Evolutionary conservation across 768 basidiomycete genomes (phyloP).

Genomic region (Clitopilus passeckerianus): DNA sequence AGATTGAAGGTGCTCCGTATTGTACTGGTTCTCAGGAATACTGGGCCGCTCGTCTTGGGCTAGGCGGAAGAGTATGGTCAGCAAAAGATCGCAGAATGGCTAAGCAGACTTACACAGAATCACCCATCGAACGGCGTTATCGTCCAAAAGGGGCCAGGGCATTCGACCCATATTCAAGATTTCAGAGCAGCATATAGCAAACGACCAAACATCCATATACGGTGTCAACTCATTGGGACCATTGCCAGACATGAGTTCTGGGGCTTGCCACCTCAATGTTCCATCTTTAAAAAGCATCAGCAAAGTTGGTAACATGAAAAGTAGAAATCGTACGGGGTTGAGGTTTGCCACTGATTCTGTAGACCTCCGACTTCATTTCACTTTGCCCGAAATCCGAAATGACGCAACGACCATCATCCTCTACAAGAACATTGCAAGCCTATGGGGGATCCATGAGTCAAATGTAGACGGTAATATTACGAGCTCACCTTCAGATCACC

Average conservation of each 20-base stretch:
- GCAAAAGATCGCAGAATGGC: conserved; percentile 7
- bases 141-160: conserved; percentile 51
- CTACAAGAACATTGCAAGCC: conserved; percentile 76
- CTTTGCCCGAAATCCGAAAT: conserved; percentile 84
- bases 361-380: conserved; percentile 72
- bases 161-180: conserved; percentile 57
- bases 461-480: background rate
- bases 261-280: conserved; percentile 67
- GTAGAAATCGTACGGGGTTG: conserved; percentile 36
- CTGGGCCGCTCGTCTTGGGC: background rate
- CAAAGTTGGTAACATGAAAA: conserved; percentile 1
- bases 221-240: conserved; percentile 34
- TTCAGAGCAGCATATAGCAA: conserved; percentile 60
- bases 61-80: background rate
- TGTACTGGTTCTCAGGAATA: background rate
- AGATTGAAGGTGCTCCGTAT: background rate
- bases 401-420: conserved; percentile 60
- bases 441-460: conserved; percentile 9
- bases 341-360: conserved; percentile 48
- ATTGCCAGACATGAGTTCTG: conserved; percentile 54
- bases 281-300: conserved; percentile 36
- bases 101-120: conserved; percentile 38
- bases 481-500: conserved; percentile 73
- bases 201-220: conserved; percentile 66
- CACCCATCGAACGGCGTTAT: conserved; percentile 43